Evolutionary conservation across 2,329 filamentous ascomycete genomes (phyloP).

Genomic region (Leptographium lundbergii): DNA sequence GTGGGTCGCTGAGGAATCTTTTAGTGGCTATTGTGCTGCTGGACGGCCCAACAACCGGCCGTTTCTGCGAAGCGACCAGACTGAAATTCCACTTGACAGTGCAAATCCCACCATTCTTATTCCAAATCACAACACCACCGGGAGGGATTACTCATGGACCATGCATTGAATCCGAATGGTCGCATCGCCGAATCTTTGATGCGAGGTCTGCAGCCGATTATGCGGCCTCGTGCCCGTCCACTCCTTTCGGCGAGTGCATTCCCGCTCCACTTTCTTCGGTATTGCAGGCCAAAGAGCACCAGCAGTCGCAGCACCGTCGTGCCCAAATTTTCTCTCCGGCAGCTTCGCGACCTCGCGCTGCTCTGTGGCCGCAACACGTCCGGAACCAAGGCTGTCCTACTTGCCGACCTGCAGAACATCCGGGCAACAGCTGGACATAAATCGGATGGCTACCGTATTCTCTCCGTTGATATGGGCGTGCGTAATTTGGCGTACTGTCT

Average conservation of each 20-base stretch:
- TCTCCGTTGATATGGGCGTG: slow-evolving; percentile 79
- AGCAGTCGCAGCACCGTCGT: slow-evolving; percentile 17
- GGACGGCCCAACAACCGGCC: background rate
- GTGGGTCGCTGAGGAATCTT: background rate
- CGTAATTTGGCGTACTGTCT: slow-evolving; percentile 68
- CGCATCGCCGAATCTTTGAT: background rate
- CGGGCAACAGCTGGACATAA: slow-evolving; percentile 5
- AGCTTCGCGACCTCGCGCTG: slow-evolving; percentile 44
- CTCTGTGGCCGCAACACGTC: slow-evolving; percentile 47
- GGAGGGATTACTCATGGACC: background rate
- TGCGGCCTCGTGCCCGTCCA: background rate
- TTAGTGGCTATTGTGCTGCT: background rate
- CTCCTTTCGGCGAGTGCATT: background rate
- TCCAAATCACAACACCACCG: background rate
- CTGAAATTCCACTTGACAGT: background rate
- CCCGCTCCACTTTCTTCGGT: background rate
- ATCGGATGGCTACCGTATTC: slow-evolving; percentile 30
- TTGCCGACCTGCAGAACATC: slow-evolving; percentile 37
- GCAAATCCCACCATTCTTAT: background rate
- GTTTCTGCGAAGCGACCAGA: background rate
- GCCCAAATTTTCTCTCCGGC: background rate
- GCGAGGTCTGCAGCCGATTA: background rate
- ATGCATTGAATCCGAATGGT: background rate
- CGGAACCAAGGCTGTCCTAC: slow-evolving; percentile 30
- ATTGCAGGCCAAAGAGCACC: background rate